Percentiles rank a stretch among this genome's conserved stretches.
phyloP scores from a whole-genome alignment of 345 rosid genomes.

The Draba incana region DNA sequence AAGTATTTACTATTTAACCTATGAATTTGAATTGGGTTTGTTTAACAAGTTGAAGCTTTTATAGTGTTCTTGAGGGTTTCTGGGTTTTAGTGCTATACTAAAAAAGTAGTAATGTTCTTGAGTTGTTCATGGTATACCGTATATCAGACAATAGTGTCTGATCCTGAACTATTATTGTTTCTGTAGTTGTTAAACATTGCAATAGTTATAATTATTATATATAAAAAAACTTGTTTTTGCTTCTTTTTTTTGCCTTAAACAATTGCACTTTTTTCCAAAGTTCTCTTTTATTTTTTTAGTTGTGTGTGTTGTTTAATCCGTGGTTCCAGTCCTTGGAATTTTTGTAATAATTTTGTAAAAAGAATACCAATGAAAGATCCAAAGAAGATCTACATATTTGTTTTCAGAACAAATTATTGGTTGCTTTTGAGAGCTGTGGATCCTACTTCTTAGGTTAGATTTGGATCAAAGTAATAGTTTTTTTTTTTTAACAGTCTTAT shows the following conservation, averaged over 20 bases:
- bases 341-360: conserved; percentile 10
- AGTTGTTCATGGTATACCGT: no score
- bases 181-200: background rate
- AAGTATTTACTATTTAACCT: background rate
- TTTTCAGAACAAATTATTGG: conserved; percentile 17
- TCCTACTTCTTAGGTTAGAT: conserved; percentile 28
- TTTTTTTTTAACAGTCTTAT: background rate
- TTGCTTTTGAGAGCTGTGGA: conserved; percentile 36
- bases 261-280: conserved; percentile 22
- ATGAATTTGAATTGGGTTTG: conserved; percentile 24
- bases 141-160: no score
- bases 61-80: background rate
- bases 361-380: conserved; percentile 47
- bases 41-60: conserved; percentile 12
- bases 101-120: no score
- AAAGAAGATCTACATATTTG: conserved; percentile 36
- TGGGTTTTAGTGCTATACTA: no score
- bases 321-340: background rate
- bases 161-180: no score
- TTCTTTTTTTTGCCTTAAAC: no score
- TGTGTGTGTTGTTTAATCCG: conserved; percentile 2
- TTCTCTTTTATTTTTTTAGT: background rate
- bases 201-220: no score
- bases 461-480: conserved; percentile 1
- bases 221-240: no score